phyloP scores from a whole-genome alignment of 192 early-diverging fungal genomes.

The Coemansia sp. region DNA sequence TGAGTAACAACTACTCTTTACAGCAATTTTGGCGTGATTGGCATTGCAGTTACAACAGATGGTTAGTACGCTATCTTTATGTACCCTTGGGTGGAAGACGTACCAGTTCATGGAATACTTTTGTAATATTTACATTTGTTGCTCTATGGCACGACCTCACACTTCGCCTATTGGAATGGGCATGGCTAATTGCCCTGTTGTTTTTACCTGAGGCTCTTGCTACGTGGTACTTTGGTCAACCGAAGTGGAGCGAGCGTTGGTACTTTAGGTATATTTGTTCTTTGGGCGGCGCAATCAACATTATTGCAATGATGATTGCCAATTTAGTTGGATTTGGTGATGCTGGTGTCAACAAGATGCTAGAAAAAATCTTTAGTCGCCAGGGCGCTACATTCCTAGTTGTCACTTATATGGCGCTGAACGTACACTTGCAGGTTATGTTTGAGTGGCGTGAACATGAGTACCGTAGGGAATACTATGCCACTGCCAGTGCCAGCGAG shows the following conservation, averaged over 20 bases:
- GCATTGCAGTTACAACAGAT: constrained; percentile 92
- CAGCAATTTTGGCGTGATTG: constrained; percentile 94
- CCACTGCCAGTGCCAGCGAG: neutral
- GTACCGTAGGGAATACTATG: constrained; percentile 46
- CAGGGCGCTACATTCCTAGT: constrained; percentile 51
- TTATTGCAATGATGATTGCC: constrained; percentile 92
- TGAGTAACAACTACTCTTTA: constrained; percentile 93
- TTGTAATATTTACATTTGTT: constrained; percentile 92
- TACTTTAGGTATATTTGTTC: constrained; percentile 80
- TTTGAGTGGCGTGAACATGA: constrained; percentile 79
- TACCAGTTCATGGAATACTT: constrained; percentile 71
- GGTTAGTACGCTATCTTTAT: constrained; percentile 85
- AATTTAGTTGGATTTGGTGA: constrained; percentile 97
- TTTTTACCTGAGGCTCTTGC: constrained; percentile 82
- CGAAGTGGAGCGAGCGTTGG: constrained; percentile 24
- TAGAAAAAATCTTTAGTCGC: constrained; percentile 57
- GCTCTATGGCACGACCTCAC: constrained; percentile 97
- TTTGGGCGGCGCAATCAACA: constrained; percentile 75
- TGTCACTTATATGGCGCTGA: constrained; percentile 52
- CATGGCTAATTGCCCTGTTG: constrained; percentile 83
- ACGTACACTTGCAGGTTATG: constrained; percentile 68
- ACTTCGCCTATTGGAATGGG: constrained; percentile 81
- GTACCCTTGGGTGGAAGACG: constrained; percentile 83
- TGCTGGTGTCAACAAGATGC: constrained; percentile 76
- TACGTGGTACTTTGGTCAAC: constrained; percentile 42